These are phyloP conservation scores for Amanita fuliginea DNA, from an alignment of 768 basidiomycete genomes.

Conservation along the genomic window DNA sequence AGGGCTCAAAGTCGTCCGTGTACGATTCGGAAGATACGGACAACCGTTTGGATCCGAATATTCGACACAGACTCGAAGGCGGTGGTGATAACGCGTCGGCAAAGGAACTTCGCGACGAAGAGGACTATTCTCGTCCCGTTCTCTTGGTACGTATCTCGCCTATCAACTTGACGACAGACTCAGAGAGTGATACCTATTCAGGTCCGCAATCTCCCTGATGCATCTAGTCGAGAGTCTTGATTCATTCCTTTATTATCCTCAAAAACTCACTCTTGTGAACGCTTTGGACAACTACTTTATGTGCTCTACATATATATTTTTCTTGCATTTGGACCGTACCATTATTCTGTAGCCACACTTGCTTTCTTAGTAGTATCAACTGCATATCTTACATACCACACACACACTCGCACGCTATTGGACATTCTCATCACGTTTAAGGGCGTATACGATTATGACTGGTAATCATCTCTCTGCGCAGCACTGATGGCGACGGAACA, in stretches of 20 bases:
- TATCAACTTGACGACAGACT: background rate
- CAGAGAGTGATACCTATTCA: conserved; percentile 12
- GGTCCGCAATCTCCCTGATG: conserved; percentile 48
- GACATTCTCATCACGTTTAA: no score
- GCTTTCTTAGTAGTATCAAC: background rate
- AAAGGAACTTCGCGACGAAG: conserved; percentile 33
- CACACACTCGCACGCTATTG: background rate
- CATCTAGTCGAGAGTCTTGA: conserved; percentile 18
- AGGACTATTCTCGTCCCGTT: conserved; percentile 46
- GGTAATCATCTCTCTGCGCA: background rate
- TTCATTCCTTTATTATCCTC: background rate
- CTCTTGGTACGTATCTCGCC: conserved; percentile 32
- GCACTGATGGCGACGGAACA: background rate
- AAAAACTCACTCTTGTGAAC: background rate
- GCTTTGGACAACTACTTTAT: conserved; percentile 9
- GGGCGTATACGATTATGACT: no score
- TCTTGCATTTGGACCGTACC: background rate
- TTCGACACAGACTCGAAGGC: conserved; percentile 23
- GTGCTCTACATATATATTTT: conserved; percentile 1
- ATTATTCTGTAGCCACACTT: background rate
- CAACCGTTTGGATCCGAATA: conserved; percentile 33
- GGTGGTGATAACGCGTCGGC: conserved; percentile 17
- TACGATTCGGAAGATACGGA: conserved; percentile 27
- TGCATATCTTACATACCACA: background rate
- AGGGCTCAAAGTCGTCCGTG: conserved; percentile 18